Base-by-base conservation (phyloP, 2,329 filamentous ascomycete genomes). In the Cylindrodendrum hubeiense region DNA sequence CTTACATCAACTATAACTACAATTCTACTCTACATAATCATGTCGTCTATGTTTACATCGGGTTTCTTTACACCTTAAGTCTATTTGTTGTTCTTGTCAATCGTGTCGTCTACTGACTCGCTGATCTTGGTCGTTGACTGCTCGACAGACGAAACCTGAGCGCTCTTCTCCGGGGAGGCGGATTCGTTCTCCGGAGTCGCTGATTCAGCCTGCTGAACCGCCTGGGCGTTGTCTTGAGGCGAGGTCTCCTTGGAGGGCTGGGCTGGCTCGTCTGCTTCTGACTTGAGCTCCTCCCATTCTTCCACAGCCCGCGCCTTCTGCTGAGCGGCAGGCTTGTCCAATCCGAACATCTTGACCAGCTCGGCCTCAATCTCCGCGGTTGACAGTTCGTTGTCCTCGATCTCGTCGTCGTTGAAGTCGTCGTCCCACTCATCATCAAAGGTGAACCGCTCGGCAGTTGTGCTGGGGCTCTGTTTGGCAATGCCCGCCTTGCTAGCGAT, bases 361-460 rank as follows among this genome's bases (percentile, higher is more conserved):
- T 60, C 62, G 10, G 60, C 65, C 15, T 60, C 54, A 15, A 57
- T 56, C 21, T 67, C 55, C 37, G 51, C 55, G 10, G 54, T 63
- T 2, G 64, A 34, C 10, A 63, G 28, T 19, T 59, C 57, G n/a
- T 60, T 60, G 51, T 60, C 56, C 43, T 65, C 62, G 50, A 59
- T 46, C 22, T 65, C 63, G 10, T 65, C 63, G 24, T 56, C 50
- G 26, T 60, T n/a, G 24, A 30, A 50, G 26, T 46, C 50, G 7
- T 60, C 49, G n/a, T 59, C 62, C 62, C 58, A 61, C 56, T 53
- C 57, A 2, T 62, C 57, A 2, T 55, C 49, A 22, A 24, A 7
- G 49, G 26, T n/a, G 12, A 44, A 56, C 17, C 15, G 39, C 5
- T 57, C 44, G 46, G 12, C 30, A 3, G 41, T 19, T 17, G 4